Percentiles rank a stretch among this genome's conserved stretches.
Conservation (phyloP, 495 filamentous ascomycete species). For the Penicillium fimorum region DNA sequence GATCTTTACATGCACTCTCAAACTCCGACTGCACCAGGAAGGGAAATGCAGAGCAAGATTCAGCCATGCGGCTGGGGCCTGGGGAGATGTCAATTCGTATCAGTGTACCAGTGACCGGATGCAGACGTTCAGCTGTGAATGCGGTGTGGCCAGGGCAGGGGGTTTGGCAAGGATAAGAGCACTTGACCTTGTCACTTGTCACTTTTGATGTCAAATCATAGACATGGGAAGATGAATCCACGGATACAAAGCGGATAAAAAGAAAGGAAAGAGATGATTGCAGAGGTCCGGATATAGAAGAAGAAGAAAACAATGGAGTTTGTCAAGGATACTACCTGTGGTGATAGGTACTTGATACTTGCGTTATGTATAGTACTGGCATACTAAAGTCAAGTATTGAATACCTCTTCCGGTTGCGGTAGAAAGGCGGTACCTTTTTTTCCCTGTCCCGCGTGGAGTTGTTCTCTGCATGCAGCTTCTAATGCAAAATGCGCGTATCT, state of each 20-base stretch:
- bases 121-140: constrained; percentile 8
- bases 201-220: not conserved
- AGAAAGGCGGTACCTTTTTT: constrained; percentile 3
- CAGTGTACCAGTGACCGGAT: constrained; percentile 16
- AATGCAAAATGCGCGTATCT: not conserved
- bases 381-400: not conserved
- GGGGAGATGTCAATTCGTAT: constrained; percentile 14
- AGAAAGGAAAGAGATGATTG: constrained; percentile 6
- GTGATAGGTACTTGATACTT: constrained; percentile 9
- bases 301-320: constrained; percentile 16
- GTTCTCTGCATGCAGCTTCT: constrained; percentile 10
- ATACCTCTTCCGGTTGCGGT: not conserved
- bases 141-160: constrained; percentile 7
- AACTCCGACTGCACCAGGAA: constrained; percentile 60
- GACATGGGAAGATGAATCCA: not conserved
- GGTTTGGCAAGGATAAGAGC: constrained; percentile 1
- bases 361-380: rapidly evolving
- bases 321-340: not conserved
- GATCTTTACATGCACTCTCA: constrained; percentile 55
- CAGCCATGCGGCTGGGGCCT: constrained; percentile 18
- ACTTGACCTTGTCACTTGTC: constrained; percentile 2
- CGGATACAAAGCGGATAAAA: not conserved
- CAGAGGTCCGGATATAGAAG: not conserved
- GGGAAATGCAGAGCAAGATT: constrained; percentile 41
- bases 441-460: not conserved